Base-by-base conservation (phyloP, 495 filamentous ascomycete species). In the Astrocystis sublimbata region DNA sequence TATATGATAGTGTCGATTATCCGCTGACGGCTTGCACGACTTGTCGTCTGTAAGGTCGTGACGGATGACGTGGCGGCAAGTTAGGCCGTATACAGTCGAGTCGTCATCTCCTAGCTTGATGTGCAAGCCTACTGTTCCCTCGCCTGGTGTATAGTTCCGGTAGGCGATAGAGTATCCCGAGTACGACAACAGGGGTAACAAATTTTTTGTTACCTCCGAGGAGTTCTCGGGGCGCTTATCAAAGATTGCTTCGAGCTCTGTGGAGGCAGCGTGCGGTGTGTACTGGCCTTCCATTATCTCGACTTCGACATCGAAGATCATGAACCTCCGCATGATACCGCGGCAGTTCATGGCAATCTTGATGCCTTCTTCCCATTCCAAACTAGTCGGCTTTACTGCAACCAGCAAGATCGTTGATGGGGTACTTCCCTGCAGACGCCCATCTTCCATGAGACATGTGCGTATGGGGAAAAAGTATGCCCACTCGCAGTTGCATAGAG, bases 391-490 rank as follows among this genome's bases (percentile, higher is more conserved):
- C 54, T 58, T 26, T 6, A 58, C 54, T n/a, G 54, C 54, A 45
- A 58, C 54, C 12, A 58, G 42, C 30, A 58, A 35, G 26, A 57
- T 45, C n/a, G 54, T 57, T 43, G 35, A 23, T 45, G 17, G 17
- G 19, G 30, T 13, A 40, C 33, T 26, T 13, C n/a, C 5, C 15
- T 23, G 30, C 13, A 9, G 24, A 26, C 7, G 2, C 1, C 4
- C 0, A 40, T 60, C 28, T 13, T 35, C 42, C 42, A 23, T 38
- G 17, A 60, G 57, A 60, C 43, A 46, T 26, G 46, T 60, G 13
- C 57, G 40, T 12, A 60, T 60, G 10, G 57, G 57, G 43, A 60
- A 60, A 19, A 60, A 60, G 35, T 60, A 60, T 28, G 41, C 24
- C 43, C 43, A 50, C 24, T 40, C 21, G 35, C 58, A 61, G 19